These are phyloP conservation scores for Sarcomyxa edulis DNA, from an alignment of 768 basidiomycete genomes.

Conservation along the genomic window DNA sequence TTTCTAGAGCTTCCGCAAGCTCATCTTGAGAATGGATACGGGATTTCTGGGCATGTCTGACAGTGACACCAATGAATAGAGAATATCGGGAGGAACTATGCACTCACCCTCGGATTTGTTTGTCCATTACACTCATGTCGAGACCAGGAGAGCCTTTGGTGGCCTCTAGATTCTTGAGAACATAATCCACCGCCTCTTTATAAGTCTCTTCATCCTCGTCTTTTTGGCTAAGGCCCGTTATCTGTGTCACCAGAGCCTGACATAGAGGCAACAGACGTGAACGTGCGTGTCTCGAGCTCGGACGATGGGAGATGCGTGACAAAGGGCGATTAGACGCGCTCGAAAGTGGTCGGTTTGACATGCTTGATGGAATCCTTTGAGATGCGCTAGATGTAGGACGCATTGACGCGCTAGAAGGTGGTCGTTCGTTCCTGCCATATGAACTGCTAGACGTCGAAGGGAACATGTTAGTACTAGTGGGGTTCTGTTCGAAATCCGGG, in stretches of 20 bases:
- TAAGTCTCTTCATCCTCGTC: conserved; percentile 34
- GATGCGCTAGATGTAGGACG: conserved; percentile 30
- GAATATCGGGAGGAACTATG: conserved; percentile 5
- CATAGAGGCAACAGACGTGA: conserved; percentile 50
- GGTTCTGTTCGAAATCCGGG: no score
- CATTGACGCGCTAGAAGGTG: conserved; percentile 17
- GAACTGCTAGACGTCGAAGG: conserved; percentile 5
- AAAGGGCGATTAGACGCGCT: conserved; percentile 28
- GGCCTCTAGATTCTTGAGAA: conserved; percentile 54
- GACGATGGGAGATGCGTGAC: conserved; percentile 37
- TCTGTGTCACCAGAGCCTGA: conserved; percentile 47
- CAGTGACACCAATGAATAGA: conserved; percentile 7
- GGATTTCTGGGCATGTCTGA: conserved; percentile 61
- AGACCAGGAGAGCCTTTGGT: conserved; percentile 53
- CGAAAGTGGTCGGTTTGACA: conserved; percentile 38
- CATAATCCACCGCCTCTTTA: conserved; percentile 48
- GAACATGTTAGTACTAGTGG: not conserved
- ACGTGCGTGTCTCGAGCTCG: conserved; percentile 49
- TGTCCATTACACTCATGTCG: conserved; percentile 51
- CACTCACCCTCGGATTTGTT: conserved; percentile 54
- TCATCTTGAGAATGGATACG: conserved; percentile 59
- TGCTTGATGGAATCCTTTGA: conserved; percentile 38
- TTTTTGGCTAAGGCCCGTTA: conserved; percentile 46
- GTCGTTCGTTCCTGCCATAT: conserved; percentile 5
- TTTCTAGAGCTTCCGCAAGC: conserved; percentile 55